Evolutionary conservation across 768 basidiomycete genomes (phyloP).

Genomic region (Tricholoma matsutake): DNA sequence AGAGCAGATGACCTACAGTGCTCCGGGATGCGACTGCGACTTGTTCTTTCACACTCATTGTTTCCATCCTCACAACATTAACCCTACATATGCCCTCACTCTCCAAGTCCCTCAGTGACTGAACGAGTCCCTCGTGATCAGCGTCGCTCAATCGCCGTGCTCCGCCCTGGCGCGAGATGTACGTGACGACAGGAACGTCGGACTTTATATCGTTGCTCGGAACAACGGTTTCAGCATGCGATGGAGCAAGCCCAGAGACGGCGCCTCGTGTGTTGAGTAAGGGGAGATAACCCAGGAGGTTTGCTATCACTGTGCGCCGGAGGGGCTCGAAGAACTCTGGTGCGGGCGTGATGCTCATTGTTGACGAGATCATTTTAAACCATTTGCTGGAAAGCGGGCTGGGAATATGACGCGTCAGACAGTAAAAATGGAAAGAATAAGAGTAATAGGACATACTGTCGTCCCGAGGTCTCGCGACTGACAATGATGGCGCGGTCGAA

Average conservation of each 20-base stretch:
- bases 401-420: neutral
- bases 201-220: neutral
- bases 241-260: conserved; percentile 7
- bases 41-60: conserved; percentile 59
- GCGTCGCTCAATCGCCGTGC: conserved; percentile 39
- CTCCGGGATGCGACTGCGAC: conserved; percentile 55
- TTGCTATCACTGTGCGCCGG: conserved; percentile 24
- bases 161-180: conserved; percentile 57
- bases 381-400: conserved; percentile 29
- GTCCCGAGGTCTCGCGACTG: conserved; percentile 62
- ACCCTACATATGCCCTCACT: conserved; percentile 49
- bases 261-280: conserved; percentile 9
- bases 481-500: conserved; percentile 62
- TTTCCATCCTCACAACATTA: conserved; percentile 39
- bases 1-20: conserved; percentile 41
- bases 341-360: conserved; percentile 26
- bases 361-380: conserved; percentile 36
- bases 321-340: conserved; percentile 36
- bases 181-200: conserved; percentile 43
- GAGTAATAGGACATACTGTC: conserved; percentile 25
- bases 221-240: conserved; percentile 8
- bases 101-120: conserved; percentile 43
- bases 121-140: conserved; percentile 49
- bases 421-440: neutral
- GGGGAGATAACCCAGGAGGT: conserved; percentile 33